These are phyloP conservation scores for Williopsis jadinii DNA, from an alignment of 1,139 yeast species.

Conservation along the genomic window DNA sequence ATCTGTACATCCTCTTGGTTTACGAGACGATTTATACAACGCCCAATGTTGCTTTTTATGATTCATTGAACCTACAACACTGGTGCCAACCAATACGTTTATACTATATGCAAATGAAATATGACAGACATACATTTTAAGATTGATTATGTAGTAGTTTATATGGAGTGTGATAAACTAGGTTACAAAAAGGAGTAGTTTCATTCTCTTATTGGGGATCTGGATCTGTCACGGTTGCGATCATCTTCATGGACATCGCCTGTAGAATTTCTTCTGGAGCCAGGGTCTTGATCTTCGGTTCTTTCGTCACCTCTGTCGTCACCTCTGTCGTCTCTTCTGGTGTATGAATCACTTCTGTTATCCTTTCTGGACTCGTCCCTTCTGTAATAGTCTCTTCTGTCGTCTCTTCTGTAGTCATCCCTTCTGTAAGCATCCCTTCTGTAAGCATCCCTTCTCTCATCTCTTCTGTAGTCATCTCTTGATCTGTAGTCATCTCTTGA, in stretches of 20 bases:
- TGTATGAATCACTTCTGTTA: constrained; percentile 11
- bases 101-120: no score
- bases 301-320: constrained; percentile 19
- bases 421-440: constrained; percentile 21
- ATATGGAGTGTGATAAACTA: background rate
- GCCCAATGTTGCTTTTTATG: background rate
- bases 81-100: no score
- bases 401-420: constrained; percentile 21
- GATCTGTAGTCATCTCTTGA: constrained; percentile 24
- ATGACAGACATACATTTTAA: no score
- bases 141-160: no score
- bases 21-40: background rate
- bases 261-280: constrained; percentile 2
- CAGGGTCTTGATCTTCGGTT: constrained; percentile 17
- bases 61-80: no score
- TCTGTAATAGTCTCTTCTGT: constrained; percentile 16
- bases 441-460: constrained; percentile 11
- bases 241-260: background rate
- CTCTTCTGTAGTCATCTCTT: constrained; percentile 16
- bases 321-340: constrained; percentile 14
- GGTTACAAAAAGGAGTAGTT: background rate
- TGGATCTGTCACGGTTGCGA: constrained; percentile 6
- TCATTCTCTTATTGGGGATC: constrained; percentile 12
- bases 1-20: constrained; percentile 1
- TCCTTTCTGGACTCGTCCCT: constrained; percentile 21